Conservation (phyloP, 805 yeast genomes). For the Sugiyamaella boreocaroliniensis region DNA sequence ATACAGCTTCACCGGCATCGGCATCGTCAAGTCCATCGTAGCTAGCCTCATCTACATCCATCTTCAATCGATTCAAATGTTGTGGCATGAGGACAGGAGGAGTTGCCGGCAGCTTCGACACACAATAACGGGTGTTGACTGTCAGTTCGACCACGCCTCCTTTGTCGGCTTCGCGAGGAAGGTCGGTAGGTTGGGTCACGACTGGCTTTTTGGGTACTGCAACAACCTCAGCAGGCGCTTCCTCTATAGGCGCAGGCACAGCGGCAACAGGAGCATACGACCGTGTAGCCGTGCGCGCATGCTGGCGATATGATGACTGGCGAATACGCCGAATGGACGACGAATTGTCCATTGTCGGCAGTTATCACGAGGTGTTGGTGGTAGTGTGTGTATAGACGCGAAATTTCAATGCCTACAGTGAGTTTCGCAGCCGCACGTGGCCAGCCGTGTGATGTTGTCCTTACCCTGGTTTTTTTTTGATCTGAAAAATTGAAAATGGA, state of each 20-base stretch:
- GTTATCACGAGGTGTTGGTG: not conserved
- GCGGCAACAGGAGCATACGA: not conserved
- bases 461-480: not conserved
- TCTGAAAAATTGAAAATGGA: not conserved
- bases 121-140: conserved; percentile 50
- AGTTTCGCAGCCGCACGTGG: no score
- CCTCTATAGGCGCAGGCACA: not conserved
- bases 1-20: conserved; percentile 8
- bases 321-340: conserved; percentile 13
- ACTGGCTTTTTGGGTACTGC: not conserved
- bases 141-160: conserved; percentile 44
- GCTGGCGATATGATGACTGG: conserved; percentile 15
- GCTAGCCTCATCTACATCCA: not conserved
- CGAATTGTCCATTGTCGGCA: conserved; percentile 4
- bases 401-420: not conserved
- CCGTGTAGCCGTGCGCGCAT: not conserved
- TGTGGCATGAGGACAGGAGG: conserved; percentile 38
- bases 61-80: conserved; percentile 17
- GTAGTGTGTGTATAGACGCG: not conserved
- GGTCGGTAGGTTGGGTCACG: not conserved
- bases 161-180: not conserved
- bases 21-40: conserved; percentile 1
- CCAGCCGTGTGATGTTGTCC: not conserved
- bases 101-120: conserved; percentile 47
- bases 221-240: not conserved